Evolutionary conservation across 179 eudicot genomes (phyloP), one percentile per base, ranked within the genome.

Genomic region (Beta corolliflora): DNA sequence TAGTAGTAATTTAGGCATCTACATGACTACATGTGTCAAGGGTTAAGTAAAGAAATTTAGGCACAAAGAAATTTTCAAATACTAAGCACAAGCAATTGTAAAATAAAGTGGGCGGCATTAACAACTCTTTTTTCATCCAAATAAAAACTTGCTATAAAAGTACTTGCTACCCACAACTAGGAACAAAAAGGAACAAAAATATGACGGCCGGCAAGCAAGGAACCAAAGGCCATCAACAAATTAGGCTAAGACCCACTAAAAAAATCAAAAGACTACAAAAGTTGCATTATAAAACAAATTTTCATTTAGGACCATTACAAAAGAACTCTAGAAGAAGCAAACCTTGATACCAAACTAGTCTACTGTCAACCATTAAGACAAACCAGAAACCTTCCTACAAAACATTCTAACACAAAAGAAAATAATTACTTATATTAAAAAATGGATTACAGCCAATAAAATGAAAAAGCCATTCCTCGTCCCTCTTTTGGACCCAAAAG

Each of bases 401-500:
- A 48, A 11, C 61, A 58, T 58, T 58, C n/a, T 36, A 36, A 36
- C 41, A 36, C 41, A 36, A 36, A 36, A 36, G 41, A 36, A 36
- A 2, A 36, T 36, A 36, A 36, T 36, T 36, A 31, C 3, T 13
- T 0, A 29, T 12, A 66, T 36, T 60, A 16, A 44, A 16, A 63
- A 44, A 23, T 77, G 80, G 64, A 77, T 61, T 55, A 77, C 84
- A 77, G 16, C 81, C 74, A 72, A 82, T 61, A 12, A 36, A 77
- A 52, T 23, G 11, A 67, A 76, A 59, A 45, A 36, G 79, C 68
- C 79, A 74, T 76, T 76, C 10, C 8, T 64, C 15, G 11, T 54
- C 14, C 54, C 63, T 9, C 36, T 13, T 71, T 79, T 77, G 82
- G 41, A 71, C 83, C 77, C 48, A 67, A 79, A 79, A 67, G 79